Conservation (phyloP, 441 rosid genomes). For the Euphorbia corollata region DNA sequence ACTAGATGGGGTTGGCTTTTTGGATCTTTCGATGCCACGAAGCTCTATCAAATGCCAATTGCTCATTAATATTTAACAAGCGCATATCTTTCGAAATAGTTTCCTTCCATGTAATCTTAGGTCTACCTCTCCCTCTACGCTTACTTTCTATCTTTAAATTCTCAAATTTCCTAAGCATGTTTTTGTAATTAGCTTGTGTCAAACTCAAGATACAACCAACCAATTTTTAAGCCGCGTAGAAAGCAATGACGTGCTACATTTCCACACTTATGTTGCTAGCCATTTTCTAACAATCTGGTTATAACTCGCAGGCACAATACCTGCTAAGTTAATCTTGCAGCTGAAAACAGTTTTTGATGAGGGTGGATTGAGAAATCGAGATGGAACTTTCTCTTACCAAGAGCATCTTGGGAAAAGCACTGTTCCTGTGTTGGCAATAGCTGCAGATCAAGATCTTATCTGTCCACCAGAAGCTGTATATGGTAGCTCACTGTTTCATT, state of each 20-base stretch:
- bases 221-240: neutral
- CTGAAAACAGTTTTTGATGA: constrained; percentile 71
- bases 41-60: too few relatives aligned
- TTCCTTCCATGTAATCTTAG: too few relatives aligned
- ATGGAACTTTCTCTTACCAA: constrained; percentile 61
- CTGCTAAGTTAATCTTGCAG: constrained; percentile 77
- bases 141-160: too few relatives aligned
- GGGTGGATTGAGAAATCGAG: constrained; percentile 61
- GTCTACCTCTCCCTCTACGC: too few relatives aligned
- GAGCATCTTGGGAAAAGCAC: constrained; percentile 44
- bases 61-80: too few relatives aligned
- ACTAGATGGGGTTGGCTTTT: too few relatives aligned
- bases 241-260: neutral
- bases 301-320: constrained; percentile 60
- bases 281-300: constrained; percentile 3
- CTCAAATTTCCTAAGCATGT: too few relatives aligned
- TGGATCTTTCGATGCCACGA: too few relatives aligned
- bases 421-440: constrained; percentile 71
- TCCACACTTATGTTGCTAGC: neutral
- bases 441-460: constrained; percentile 75
- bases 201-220: neutral
- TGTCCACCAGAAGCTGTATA: constrained; percentile 80
- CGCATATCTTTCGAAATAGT: too few relatives aligned
- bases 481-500: constrained; percentile 10
- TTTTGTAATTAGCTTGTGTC: neutral